A percentile compares a stretch with the other conserved stretches of the same genome.
phyloP scores from a whole-genome alignment of 169 alveolate genomes.

The Plasmodium chabaudi region DNA sequence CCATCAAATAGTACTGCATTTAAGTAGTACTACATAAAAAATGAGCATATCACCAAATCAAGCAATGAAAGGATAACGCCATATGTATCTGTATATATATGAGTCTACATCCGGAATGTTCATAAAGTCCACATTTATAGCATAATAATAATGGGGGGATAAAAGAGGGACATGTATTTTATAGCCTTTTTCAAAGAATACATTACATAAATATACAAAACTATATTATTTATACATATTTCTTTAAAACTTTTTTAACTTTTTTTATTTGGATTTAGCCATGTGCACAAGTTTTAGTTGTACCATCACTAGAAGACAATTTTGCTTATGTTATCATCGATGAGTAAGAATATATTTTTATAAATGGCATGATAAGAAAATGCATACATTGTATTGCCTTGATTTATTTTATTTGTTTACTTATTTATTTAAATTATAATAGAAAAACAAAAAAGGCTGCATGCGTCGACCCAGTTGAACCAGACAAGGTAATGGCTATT shows the following conservation, averaged over 20 bases:
- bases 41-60: no score
- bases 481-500: slow-evolving; percentile 73
- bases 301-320: slow-evolving; percentile 44
- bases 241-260: background rate
- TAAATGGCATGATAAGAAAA: background rate
- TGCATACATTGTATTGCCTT: background rate
- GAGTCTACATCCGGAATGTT: background rate
- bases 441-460: slow-evolving; percentile 82
- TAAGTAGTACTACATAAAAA: no score
- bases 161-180: background rate
- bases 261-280: slow-evolving; percentile 11
- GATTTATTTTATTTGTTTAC: no score
- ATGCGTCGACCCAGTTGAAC: slow-evolving; percentile 87
- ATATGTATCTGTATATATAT: slow-evolving; percentile 11
- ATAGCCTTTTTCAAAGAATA: no score
- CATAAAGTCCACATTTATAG: background rate
- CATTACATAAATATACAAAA: no score
- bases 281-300: slow-evolving; percentile 58
- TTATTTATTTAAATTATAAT: no score
- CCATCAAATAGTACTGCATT: no score
- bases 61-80: background rate
- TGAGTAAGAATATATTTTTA: slow-evolving; percentile 17
- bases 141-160: background rate
- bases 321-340: slow-evolving; percentile 53
- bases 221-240: no score